These are phyloP conservation scores for Solanum paucissectum DNA, from an alignment of 257 asterid genomes.

Conservation along the genomic window DNA sequence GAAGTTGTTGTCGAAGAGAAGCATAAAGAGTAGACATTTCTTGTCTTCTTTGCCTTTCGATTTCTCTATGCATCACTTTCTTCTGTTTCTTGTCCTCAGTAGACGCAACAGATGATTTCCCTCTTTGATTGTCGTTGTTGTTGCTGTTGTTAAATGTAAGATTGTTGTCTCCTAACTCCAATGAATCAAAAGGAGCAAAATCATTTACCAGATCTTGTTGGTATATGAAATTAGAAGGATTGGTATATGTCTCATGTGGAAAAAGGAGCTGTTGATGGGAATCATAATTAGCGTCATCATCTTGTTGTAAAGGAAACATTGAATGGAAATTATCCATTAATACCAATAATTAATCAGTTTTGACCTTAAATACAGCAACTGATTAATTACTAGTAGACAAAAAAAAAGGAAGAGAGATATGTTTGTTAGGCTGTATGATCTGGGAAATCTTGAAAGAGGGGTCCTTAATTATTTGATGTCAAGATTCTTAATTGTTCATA, in stretches of 20 bases:
- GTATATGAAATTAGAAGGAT: background rate
- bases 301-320: background rate
- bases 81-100: background rate
- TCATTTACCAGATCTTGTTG: background rate
- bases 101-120: background rate
- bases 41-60: constrained; percentile 50
- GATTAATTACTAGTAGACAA: background rate
- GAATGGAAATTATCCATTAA: constrained; percentile 4
- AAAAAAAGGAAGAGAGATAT: background rate
- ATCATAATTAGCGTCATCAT: background rate
- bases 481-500: background rate
- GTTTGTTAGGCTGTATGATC: constrained; percentile 1
- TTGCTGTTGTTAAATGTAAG: background rate
- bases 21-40: constrained; percentile 44
- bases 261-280: background rate
- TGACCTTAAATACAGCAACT: background rate
- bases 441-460: background rate
- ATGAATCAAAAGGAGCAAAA: background rate
- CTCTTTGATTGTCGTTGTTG: background rate
- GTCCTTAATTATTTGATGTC: background rate
- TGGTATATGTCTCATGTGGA: background rate
- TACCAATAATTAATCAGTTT: background rate
- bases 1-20: constrained; percentile 45
- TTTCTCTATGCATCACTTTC: constrained; percentile 29
- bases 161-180: background rate